Evolutionary conservation across 2,329 filamentous ascomycete species (phyloP).

Genomic region (Daldinia sp.): DNA sequence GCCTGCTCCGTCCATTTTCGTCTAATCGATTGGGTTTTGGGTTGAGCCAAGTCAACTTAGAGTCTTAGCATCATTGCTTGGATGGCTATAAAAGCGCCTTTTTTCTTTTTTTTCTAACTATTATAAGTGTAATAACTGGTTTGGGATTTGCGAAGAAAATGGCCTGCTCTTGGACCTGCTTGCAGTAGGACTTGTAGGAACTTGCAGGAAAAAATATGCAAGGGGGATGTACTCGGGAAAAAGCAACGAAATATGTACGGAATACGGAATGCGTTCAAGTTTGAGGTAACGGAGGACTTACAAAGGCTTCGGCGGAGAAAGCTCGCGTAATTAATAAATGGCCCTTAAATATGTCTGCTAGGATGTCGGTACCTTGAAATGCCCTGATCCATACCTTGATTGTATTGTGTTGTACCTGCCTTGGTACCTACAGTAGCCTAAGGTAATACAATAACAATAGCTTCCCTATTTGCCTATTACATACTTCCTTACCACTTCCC

Average conservation of each 20-base stretch:
- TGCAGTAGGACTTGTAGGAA: no score
- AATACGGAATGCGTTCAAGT: no score
- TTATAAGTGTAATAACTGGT: background rate
- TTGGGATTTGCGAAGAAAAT: background rate
- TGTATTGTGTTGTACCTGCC: no score
- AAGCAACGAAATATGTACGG: background rate
- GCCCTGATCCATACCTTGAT: no score
- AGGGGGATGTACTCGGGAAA: background rate
- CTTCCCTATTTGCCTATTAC: no score
- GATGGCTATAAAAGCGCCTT: background rate
- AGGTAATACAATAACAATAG: no score
- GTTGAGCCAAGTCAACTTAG: constrained; percentile 22
- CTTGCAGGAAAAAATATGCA: constrained; percentile 1
- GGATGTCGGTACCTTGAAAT: no score
- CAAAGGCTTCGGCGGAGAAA: background rate
- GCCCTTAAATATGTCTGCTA: background rate
- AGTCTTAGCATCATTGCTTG: background rate
- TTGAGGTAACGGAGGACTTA: no score
- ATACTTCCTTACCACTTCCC: background rate
- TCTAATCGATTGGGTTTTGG: background rate
- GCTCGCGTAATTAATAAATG: background rate
- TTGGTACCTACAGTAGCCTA: no score
- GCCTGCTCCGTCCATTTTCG: constrained; percentile 32
- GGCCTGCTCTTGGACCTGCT: background rate
- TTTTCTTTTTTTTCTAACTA: no score